Percentiles rank a stretch among this genome's conserved stretches.
These are phyloP conservation scores for Wilcoxina mikolae DNA, from an alignment of 495 filamentous ascomycete genomes.

Conservation along the genomic window DNA sequence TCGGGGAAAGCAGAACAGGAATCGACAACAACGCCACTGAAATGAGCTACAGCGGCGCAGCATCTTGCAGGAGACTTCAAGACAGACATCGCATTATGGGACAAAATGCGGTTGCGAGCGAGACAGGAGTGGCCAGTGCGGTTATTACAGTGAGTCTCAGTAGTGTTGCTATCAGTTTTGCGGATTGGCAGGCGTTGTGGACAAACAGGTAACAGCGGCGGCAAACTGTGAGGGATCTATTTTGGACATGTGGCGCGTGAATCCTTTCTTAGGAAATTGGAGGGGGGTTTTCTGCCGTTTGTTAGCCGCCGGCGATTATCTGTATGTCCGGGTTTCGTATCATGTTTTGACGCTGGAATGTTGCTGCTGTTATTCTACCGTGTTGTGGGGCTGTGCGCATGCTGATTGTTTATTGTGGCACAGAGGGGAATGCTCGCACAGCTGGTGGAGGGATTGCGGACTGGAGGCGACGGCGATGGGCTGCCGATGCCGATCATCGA, in stretches of 20 bases:
- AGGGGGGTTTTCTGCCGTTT: too few relatives aligned
- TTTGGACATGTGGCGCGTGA: too few relatives aligned
- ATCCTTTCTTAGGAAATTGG: too few relatives aligned
- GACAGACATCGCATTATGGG: slow-evolving; percentile 48
- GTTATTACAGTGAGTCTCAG: slow-evolving; percentile 46
- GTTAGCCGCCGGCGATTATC: too few relatives aligned
- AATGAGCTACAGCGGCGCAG: slow-evolving; percentile 14
- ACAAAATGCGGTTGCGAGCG: slow-evolving; percentile 49
- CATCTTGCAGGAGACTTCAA: slow-evolving; percentile 44
- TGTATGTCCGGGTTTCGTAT: too few relatives aligned
- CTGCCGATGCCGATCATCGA: neutral
- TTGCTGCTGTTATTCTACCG: too few relatives aligned
- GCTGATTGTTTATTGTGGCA: too few relatives aligned
- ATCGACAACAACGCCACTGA: slow-evolving; percentile 4
- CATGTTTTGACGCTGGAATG: too few relatives aligned
- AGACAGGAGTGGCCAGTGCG: slow-evolving; percentile 46
- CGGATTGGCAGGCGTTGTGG: slow-evolving; percentile 13
- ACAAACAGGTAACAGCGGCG: too few relatives aligned
- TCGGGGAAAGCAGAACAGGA: slow-evolving; percentile 9
- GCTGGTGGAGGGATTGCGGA: neutral
- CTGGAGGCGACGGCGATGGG: neutral
- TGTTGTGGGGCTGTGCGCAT: too few relatives aligned
- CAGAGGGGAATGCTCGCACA: neutral
- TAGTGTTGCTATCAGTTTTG: slow-evolving; percentile 18
- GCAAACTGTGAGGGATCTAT: too few relatives aligned